Evolutionary conservation across 1,284 basidiomycete species (phyloP).

Genomic region (Fomitiporia mediterranea): DNA sequence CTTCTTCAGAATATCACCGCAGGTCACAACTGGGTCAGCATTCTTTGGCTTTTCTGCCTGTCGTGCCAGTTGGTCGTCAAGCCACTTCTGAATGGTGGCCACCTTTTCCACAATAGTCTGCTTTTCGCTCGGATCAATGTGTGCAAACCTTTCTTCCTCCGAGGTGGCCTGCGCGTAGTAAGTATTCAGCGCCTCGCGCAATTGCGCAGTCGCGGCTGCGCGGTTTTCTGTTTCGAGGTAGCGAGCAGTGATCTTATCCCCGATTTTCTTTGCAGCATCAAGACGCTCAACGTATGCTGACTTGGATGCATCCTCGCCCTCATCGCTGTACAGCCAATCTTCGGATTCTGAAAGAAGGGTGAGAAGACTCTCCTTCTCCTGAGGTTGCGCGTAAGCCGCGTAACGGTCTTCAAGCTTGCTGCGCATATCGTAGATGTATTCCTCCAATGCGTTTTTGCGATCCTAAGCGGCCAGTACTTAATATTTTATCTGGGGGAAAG

Average conservation of each 20-base stretch:
- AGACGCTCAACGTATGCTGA: conserved; percentile 82
- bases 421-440: conserved; percentile 94
- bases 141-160: conserved; percentile 76
- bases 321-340: conserved; percentile 94
- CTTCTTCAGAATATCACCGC: conserved; percentile 80
- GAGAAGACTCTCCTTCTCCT: conserved; percentile 77
- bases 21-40: conserved; percentile 77
- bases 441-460: conserved; percentile 94
- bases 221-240: conserved; percentile 81
- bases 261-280: conserved; percentile 75
- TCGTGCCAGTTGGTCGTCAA: conserved; percentile 82
- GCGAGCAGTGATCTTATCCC: conserved; percentile 80
- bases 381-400: conserved; percentile 62
- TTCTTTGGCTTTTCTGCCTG: conserved; percentile 87
- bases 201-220: conserved; percentile 59
- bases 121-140: conserved; percentile 87
- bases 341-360: conserved; percentile 71
- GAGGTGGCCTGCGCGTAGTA: conserved; percentile 81
- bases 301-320: conserved; percentile 92
- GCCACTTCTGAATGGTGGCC: conserved; percentile 86
- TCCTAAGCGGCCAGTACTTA: conserved; percentile 47
- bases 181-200: conserved; percentile 82
- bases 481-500: neutral
- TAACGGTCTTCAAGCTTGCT: conserved; percentile 87
- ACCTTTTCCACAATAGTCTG: conserved; percentile 76